These are phyloP conservation scores for Penicillium soppii DNA, from an alignment of 495 filamentous ascomycete species.

Conservation along the genomic window DNA sequence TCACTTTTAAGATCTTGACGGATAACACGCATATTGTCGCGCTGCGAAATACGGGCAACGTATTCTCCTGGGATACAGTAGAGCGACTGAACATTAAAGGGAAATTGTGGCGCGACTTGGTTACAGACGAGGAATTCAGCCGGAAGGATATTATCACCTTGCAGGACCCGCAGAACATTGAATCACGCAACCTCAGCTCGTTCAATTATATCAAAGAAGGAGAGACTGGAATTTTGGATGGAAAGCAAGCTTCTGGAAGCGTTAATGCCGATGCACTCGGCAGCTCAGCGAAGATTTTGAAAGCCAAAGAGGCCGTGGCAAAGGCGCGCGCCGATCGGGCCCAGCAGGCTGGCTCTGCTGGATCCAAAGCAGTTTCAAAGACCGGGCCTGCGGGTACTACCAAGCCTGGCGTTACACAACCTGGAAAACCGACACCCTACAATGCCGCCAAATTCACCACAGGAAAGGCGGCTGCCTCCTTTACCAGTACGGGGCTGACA, in stretches of 20 bases:
- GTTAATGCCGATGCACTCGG: constrained; percentile 78
- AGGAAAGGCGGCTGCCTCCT: constrained; percentile 86
- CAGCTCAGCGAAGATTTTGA: constrained; percentile 81
- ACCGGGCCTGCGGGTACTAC: constrained; percentile 13
- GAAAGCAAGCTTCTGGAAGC: constrained; percentile 55
- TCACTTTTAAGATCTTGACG: constrained; percentile 95
- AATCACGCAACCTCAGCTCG: constrained; percentile 75
- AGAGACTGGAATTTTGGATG: constrained; percentile 62
- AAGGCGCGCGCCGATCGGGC: constrained; percentile 67
- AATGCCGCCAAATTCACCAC: constrained; percentile 91
- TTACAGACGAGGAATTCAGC: constrained; percentile 83
- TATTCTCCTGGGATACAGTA: constrained; percentile 93
- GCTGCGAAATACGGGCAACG: constrained; percentile 84
- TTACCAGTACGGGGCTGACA: constrained; percentile 92
- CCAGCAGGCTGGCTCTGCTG: constrained; percentile 28
- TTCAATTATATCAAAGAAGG: constrained; percentile 93
- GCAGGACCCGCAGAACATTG: constrained; percentile 93
- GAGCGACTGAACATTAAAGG: constrained; percentile 95
- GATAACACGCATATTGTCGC: constrained; percentile 98
- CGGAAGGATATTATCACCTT: constrained; percentile 94
- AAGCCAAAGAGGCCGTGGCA: constrained; percentile 87
- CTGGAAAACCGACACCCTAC: constrained; percentile 57
- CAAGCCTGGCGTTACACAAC: constrained; percentile 25
- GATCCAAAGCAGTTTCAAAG: constrained; percentile 43
- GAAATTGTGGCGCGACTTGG: constrained; percentile 92